Evolutionary conservation across 2,329 filamentous ascomycete species (phyloP).

Genomic region (Diaporthe batatas): DNA sequence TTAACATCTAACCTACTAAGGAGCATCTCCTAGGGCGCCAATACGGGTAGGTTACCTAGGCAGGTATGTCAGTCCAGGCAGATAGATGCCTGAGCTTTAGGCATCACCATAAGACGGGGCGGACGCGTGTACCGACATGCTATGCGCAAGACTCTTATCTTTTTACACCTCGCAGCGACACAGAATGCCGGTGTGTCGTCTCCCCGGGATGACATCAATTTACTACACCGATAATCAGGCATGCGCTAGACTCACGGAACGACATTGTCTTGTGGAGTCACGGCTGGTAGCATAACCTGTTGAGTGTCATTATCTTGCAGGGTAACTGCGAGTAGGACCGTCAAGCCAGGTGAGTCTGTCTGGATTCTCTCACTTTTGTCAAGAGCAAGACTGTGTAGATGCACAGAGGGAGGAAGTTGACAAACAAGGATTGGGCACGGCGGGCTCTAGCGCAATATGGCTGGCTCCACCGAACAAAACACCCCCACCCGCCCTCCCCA

Average conservation of each 20-base stretch:
- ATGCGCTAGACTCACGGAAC: not conserved
- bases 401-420: slow-evolving; percentile 8
- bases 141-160: not conserved
- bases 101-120: not conserved
- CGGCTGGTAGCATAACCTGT: not conserved
- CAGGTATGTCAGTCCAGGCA: not conserved
- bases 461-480: slow-evolving; percentile 36
- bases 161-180: not conserved
- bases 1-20: no score
- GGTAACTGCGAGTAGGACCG: not conserved
- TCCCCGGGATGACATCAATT: not conserved
- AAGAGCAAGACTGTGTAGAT: not conserved
- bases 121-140: not conserved
- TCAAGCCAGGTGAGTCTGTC: not conserved
- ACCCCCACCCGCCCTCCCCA: slow-evolving; percentile 25
- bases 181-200: not conserved
- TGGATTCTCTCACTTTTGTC: not conserved
- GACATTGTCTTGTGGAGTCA: not conserved
- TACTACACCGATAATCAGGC: not conserved
- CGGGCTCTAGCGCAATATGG: slow-evolving; percentile 25
- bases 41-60: no score
- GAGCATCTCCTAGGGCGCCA: no score
- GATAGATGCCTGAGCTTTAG: slow-evolving; percentile 18
- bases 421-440: slow-evolving; percentile 7
- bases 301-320: not conserved